Evolutionary conservation across 345 rosid genomes (phyloP), one percentile per base, ranked within the genome.

Genomic region (Brassica carinata): DNA sequence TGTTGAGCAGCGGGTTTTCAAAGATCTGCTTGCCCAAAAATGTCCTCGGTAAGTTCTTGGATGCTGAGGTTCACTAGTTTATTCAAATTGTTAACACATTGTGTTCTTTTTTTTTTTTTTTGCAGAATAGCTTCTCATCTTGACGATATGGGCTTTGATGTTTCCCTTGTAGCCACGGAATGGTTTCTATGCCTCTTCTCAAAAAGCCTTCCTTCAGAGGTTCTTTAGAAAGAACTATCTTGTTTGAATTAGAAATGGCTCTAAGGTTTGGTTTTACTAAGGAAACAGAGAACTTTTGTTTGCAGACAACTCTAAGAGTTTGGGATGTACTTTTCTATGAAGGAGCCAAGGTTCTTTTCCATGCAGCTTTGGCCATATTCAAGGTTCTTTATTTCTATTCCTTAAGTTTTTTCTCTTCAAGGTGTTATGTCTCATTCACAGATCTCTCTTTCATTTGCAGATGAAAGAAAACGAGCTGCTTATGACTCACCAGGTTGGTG

Each of bases 121-220:
- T 83, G 78, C 92, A 96, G 99, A 88, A 87, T 96, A 79, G 91
- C 98, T 75, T 40, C 89, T 75, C 99, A 94, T 83, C 87, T 96
- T 85, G 99, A 96, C 76, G 90, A 84, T 72, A 78, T 92, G 86
- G 97, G 91, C 75, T 96, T 96, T 82, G 98, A 96, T 81, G 98
- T 94, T 66, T 90, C 99, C 75, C 99, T 96, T 67, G 99, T 96
- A 79, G 91, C 99, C 79, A 92, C 99, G 0, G 98, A 96, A 85
- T 96, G 99, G 99, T 96, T 96, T 83, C 88, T 96, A 29, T 96
- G 99, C 85, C 98, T 96, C 77, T 96, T 96, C 85, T 92, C 99
- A 2, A 96, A 96, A 85, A 96, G 98, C 88, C 84, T 96, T 85
- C 99, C 99, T 67, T 96, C 99, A 1, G 99, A 96, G 98, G 99